A percentile compares a stretch with the other conserved stretches of the same genome.
phyloP scores from a whole-genome alignment of 495 filamentous ascomycete genomes.

The Lasiosphaeria ovina region DNA sequence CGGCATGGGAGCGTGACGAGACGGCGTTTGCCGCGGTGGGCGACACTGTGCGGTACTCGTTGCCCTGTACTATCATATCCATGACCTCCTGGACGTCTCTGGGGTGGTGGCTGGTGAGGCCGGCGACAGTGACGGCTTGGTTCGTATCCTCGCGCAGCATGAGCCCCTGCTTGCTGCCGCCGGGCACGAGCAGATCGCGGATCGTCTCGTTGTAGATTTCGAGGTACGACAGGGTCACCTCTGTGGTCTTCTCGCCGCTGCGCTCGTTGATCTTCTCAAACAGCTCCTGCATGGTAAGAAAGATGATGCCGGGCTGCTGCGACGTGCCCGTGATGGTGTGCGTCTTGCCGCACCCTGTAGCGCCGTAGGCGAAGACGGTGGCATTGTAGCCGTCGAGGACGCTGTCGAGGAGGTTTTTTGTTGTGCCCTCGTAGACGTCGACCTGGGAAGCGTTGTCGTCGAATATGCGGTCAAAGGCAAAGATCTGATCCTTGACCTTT shows the following conservation, averaged over 20 bases:
- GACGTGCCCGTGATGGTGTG: slow-evolving; percentile 91
- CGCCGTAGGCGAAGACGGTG: slow-evolving; percentile 97
- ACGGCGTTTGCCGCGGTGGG: slow-evolving; percentile 98
- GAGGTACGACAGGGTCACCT: slow-evolving; percentile 90
- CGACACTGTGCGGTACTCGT: slow-evolving; percentile 92
- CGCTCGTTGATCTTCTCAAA: slow-evolving; percentile 92
- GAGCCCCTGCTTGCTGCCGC: slow-evolving; percentile 79
- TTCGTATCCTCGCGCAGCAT: slow-evolving; percentile 95
- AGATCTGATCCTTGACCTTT: slow-evolving; percentile 95
- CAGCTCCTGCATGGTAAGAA: slow-evolving; percentile 96
- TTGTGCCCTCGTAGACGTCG: slow-evolving; percentile 95
- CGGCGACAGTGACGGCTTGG: slow-evolving; percentile 88
- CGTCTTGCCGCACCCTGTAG: slow-evolving; percentile 96
- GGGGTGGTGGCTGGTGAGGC: slow-evolving; percentile 87
- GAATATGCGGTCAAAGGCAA: slow-evolving; percentile 94
- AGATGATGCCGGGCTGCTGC: slow-evolving; percentile 96
- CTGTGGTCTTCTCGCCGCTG: slow-evolving; percentile 79
- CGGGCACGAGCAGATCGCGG: slow-evolving; percentile 84
- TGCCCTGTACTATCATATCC: slow-evolving; percentile 97
- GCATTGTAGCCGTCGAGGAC: slow-evolving; percentile 98
- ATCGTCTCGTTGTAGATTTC: slow-evolving; percentile 99
- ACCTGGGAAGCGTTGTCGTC: slow-evolving; percentile 91
- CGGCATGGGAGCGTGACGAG: slow-evolving; percentile 96
- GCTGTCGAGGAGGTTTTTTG: slow-evolving; percentile 82
- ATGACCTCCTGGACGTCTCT: slow-evolving; percentile 87